Conservation (phyloP, 2,329 filamentous ascomycete genomes). For the Pseudogymnoascus sp. region DNA sequence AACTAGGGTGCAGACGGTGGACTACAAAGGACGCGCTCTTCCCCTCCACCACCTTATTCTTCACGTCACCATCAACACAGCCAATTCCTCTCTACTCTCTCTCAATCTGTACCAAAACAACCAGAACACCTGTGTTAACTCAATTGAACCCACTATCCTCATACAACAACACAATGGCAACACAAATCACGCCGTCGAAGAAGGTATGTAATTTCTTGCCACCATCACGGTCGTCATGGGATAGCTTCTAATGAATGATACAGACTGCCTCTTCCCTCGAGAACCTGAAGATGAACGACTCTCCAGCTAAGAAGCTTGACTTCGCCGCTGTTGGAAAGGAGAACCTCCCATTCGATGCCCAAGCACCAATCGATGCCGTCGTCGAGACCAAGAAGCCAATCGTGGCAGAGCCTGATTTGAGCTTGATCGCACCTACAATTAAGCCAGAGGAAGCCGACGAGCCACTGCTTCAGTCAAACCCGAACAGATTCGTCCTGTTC, state of each 20-base stretch:
- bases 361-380: slow-evolving; percentile 42
- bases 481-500: slow-evolving; percentile 92
- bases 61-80: slow-evolving; percentile 12
- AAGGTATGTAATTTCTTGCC: slow-evolving; percentile 45
- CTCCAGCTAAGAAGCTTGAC: slow-evolving; percentile 82
- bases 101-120: slow-evolving; percentile 16
- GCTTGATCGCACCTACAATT: slow-evolving; percentile 38
- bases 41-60: slow-evolving; percentile 8
- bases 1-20: slow-evolving; percentile 7
- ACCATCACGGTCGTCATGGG: slow-evolving; percentile 25
- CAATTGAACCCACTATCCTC: slow-evolving; percentile 12
- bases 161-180: slow-evolving; percentile 53
- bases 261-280: slow-evolving; percentile 83
- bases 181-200: slow-evolving; percentile 67
- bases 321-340: slow-evolving; percentile 72
- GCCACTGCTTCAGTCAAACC: slow-evolving; percentile 91
- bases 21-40: slow-evolving; percentile 8
- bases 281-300: slow-evolving; percentile 79
- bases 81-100: slow-evolving; percentile 14
- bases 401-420: slow-evolving; percentile 28
- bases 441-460: slow-evolving; percentile 70
- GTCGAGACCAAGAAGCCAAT: slow-evolving; percentile 50
- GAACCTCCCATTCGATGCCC: slow-evolving; percentile 52
- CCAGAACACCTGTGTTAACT: slow-evolving; percentile 11
- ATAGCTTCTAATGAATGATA: slow-evolving; percentile 14